Evolutionary conservation across 2,329 filamentous ascomycete species (phyloP).

Genomic region (Neurospora sp.): DNA sequence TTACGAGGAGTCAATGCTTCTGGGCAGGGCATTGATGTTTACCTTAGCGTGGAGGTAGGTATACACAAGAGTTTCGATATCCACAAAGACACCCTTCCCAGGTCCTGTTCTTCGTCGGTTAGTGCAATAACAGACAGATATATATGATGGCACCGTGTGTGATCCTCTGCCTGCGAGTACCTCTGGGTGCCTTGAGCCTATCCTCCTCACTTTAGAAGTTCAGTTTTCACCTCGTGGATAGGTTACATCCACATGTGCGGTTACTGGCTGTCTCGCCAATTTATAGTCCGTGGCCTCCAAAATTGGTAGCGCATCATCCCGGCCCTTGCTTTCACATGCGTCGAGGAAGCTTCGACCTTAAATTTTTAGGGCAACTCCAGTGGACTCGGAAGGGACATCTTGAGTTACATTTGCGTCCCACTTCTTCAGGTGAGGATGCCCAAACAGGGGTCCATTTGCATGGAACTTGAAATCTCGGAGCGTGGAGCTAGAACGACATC

Average conservation of each 20-base stretch:
- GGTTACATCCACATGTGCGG: background rate
- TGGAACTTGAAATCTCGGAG: background rate
- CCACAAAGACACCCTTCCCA: background rate
- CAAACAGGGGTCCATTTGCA: background rate
- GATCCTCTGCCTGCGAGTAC: background rate
- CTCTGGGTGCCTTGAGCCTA: background rate
- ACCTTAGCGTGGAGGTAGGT: background rate
- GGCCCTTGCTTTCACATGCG: background rate
- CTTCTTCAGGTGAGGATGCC: background rate
- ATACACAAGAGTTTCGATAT: background rate
- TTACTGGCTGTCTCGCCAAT: background rate
- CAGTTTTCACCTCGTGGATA: too few relatives aligned
- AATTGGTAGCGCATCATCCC: background rate
- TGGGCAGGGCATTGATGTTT: background rate
- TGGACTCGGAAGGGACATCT: background rate
- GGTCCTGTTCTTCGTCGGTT: background rate
- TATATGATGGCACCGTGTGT: background rate
- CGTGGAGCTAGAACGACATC: background rate
- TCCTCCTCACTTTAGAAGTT: background rate
- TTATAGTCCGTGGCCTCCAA: background rate
- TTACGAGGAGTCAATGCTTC: background rate
- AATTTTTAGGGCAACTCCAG: background rate
- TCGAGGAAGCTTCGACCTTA: background rate
- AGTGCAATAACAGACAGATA: background rate
- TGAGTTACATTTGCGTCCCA: background rate